Conservation (phyloP, 768 basidiomycete species). For the Hydnum rufescens region DNA sequence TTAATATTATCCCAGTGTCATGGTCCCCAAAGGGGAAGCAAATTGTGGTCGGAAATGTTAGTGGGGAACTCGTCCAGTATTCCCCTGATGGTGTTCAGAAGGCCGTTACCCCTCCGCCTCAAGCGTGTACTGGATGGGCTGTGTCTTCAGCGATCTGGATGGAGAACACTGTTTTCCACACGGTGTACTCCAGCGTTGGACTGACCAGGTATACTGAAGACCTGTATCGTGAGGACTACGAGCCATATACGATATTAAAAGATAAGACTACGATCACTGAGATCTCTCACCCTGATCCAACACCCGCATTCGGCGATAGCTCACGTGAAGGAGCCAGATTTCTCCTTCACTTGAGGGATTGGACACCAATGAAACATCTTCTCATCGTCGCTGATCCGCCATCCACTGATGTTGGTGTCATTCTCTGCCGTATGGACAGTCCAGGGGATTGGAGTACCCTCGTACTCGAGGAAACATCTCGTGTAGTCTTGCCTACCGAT, state of each 20-base stretch:
- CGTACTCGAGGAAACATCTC: constrained; percentile 10
- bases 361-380: constrained; percentile 8
- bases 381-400: constrained; percentile 9
- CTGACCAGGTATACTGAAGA: background rate
- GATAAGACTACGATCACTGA: constrained; percentile 5
- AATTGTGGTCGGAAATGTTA: constrained; percentile 4
- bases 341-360: constrained; percentile 6
- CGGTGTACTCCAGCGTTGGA: constrained; percentile 5
- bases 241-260: constrained; percentile 3
- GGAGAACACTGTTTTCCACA: constrained; percentile 7
- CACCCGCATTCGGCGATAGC: constrained; percentile 7
- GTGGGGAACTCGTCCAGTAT: constrained; percentile 7
- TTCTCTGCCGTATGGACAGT: background rate
- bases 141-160: constrained; percentile 8
- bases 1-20: constrained; percentile 6
- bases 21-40: constrained; percentile 10
- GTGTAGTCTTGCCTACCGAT: constrained; percentile 5
- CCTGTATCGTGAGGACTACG: constrained; percentile 1
- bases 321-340: constrained; percentile 7
- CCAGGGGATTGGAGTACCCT: constrained; percentile 4
- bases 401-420: constrained; percentile 7
- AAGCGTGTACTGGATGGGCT: constrained; percentile 1
- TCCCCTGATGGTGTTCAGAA: constrained; percentile 4
- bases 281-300: constrained; percentile 6
- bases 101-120: constrained; percentile 2